Evolutionary conservation across 495 filamentous ascomycete genomes (phyloP).

Genomic region (Penicillium goetzii): DNA sequence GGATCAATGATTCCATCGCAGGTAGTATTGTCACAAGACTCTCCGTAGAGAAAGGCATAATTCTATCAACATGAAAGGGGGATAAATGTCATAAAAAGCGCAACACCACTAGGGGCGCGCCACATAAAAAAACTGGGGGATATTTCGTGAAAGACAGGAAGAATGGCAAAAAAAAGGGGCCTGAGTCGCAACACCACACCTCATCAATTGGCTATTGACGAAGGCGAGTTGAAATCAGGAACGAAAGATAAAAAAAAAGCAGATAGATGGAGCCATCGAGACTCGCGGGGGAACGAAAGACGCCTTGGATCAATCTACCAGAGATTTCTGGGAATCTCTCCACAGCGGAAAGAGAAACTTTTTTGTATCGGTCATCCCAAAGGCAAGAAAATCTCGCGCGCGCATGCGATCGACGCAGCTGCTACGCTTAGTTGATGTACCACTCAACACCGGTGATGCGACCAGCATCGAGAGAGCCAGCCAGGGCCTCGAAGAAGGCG

Average conservation of each 20-base stretch:
- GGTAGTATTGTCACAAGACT: conserved; percentile 31
- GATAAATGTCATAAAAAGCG: conserved; percentile 2
- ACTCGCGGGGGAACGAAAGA: conserved; percentile 7
- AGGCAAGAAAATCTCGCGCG: conserved; percentile 8
- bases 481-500: conserved; percentile 45
- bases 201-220: conserved; percentile 3
- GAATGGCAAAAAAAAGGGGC: conserved; percentile 19
- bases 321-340: conserved; percentile 14
- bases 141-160: conserved; percentile 17
- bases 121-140: conserved; percentile 1
- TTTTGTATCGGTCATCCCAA: neutral
- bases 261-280: conserved; percentile 19
- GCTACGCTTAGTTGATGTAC: conserved; percentile 39
- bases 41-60: conserved; percentile 20
- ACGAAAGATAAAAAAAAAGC: conserved; percentile 13
- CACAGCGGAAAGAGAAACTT: neutral
- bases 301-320: conserved; percentile 30
- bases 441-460: conserved; percentile 40
- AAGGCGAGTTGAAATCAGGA: conserved; percentile 1
- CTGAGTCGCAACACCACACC: neutral
- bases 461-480: conserved; percentile 30
- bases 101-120: conserved; percentile 27
- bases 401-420: conserved; percentile 29
- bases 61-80: conserved; percentile 27
- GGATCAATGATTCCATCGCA: conserved; percentile 17